Evolutionary conservation across 2,329 filamentous ascomycete genomes (phyloP).

Genomic region (Arthrobotrys musiformis): DNA sequence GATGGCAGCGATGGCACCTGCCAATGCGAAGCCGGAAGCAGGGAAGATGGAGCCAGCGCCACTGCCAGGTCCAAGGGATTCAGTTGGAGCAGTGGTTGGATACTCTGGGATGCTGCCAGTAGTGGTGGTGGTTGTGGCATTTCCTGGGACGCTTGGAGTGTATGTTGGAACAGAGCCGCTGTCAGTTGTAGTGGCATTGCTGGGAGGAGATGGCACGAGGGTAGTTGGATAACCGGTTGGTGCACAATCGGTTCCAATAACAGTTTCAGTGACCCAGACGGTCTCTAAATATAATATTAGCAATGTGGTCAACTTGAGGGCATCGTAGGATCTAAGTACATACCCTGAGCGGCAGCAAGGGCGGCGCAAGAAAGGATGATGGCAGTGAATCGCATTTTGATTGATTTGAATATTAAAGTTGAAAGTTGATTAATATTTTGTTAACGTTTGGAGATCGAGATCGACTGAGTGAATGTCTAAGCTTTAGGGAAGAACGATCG

Average conservation of each 20-base stretch:
- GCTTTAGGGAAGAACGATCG: constrained; percentile 30
- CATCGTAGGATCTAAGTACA: neutral
- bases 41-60: constrained; percentile 34
- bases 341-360: constrained; percentile 48
- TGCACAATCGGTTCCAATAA: constrained; percentile 45
- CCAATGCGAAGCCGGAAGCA: constrained; percentile 44
- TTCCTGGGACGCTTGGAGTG: neutral
- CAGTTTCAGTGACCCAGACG: constrained; percentile 52
- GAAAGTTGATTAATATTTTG: neutral
- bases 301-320: neutral
- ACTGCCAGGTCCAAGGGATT: constrained; percentile 12
- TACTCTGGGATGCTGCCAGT: constrained; percentile 26
- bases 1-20: constrained; percentile 41
- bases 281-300: constrained; percentile 35
- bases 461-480: constrained; percentile 1
- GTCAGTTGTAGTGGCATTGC: constrained; percentile 28
- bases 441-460: neutral
- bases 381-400: constrained; percentile 53
- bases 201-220: constrained; percentile 3
- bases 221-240: constrained; percentile 33
- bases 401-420: neutral
- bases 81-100: constrained; percentile 37
- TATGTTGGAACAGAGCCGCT: constrained; percentile 8
- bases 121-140: constrained; percentile 18
- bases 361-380: constrained; percentile 33